Percentiles rank a stretch among this genome's conserved stretches.
Conservation (phyloP, 2,329 filamentous ascomycete species). For the Laburnicola sp. region DNA sequence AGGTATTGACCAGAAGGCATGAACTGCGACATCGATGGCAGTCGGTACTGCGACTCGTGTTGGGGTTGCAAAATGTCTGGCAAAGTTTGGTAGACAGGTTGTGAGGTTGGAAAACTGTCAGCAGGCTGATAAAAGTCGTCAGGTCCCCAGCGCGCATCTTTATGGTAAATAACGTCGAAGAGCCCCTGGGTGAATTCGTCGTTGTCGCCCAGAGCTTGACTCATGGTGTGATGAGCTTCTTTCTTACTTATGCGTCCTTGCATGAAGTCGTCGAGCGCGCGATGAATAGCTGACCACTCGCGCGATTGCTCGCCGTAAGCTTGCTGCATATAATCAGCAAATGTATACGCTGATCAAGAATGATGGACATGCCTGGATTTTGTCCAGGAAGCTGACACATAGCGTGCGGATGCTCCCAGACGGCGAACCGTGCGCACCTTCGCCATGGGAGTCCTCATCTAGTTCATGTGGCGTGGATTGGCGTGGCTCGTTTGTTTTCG, state of each 20-base stretch:
- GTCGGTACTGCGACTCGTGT: conserved; percentile 26
- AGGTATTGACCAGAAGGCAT: conserved; percentile 14
- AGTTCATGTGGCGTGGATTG: background rate
- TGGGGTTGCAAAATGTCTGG: conserved; percentile 31
- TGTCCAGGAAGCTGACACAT: conserved; percentile 21
- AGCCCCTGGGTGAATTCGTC: conserved; percentile 29
- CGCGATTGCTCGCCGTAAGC: conserved; percentile 30
- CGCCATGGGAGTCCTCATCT: background rate
- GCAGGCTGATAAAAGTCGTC: conserved; percentile 23
- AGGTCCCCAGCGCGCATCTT: conserved; percentile 25
- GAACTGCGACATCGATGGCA: conserved; percentile 20
- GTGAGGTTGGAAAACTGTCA: background rate
- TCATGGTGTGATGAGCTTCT: conserved; percentile 23
- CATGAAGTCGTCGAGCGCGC: conserved; percentile 24
- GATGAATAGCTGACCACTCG: conserved; percentile 20
- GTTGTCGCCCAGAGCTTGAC: conserved; percentile 20
- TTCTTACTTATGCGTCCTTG: conserved; percentile 25
- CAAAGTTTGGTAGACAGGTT: conserved; percentile 1
- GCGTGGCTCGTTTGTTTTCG: background rate
- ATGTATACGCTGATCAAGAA: background rate
- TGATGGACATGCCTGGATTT: conserved; percentile 21
- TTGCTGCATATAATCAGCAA: conserved; percentile 15
- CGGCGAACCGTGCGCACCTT: conserved; percentile 6
- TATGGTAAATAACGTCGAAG: conserved; percentile 26
- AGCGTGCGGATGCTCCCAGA: conserved; percentile 7